A percentile compares a stretch with the other conserved stretches of the same genome.
These are phyloP conservation scores for Corymbia maculata DNA, from an alignment of 345 rosid genomes.

Conservation along the genomic window DNA sequence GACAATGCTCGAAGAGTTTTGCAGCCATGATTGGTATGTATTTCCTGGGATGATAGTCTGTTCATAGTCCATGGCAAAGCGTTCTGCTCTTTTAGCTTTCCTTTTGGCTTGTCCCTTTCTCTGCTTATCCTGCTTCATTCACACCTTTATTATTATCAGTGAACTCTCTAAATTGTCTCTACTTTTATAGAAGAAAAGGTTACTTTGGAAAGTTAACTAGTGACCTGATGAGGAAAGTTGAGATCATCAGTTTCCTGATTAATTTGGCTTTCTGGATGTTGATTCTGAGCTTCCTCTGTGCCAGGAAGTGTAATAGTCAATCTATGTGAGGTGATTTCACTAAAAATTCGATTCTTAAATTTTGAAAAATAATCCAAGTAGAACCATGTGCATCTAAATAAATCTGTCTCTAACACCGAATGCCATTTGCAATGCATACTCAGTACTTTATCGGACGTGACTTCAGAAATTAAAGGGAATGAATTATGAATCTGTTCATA, in stretches of 20 bases:
- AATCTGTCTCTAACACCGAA: background rate
- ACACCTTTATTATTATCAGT: background rate
- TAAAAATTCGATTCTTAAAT: background rate
- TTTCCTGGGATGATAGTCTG: conserved; percentile 58
- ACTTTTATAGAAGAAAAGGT: background rate
- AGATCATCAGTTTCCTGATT: conserved; percentile 14
- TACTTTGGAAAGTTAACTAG: background rate
- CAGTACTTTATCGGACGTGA: background rate
- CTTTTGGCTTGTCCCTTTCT: conserved; percentile 28
- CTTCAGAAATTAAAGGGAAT: background rate
- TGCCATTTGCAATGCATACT: background rate
- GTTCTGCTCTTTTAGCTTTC: conserved; percentile 33
- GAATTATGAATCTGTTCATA: background rate
- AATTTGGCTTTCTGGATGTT: conserved; percentile 18
- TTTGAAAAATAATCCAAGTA: background rate
- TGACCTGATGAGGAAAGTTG: conserved; percentile 41
- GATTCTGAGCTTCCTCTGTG: conserved; percentile 34
- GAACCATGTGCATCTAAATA: background rate
- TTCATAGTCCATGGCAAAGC: conserved; percentile 49
- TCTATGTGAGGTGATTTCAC: background rate
- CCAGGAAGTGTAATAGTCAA: background rate
- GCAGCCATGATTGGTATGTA: conserved; percentile 70
- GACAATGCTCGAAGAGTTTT: conserved; percentile 47
- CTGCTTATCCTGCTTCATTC: conserved; percentile 36
- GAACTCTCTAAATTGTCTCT: background rate